phyloP scores from a whole-genome alignment of 768 basidiomycete species.

The Hirschioporus abietinus region DNA sequence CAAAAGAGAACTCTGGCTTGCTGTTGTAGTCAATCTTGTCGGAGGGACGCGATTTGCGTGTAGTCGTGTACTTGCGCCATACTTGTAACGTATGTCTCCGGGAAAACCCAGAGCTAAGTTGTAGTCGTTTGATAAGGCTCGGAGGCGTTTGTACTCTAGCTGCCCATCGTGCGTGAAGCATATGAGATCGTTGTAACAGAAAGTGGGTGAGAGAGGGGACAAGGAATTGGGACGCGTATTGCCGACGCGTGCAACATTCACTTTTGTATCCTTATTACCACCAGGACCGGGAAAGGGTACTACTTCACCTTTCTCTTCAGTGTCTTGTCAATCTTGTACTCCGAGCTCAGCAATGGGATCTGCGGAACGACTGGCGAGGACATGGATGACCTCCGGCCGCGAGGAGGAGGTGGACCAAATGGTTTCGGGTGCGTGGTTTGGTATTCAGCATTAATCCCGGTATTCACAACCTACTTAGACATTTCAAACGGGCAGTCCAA shows the following conservation, averaged over 20 bases:
- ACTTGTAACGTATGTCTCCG: neutral
- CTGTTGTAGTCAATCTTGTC: slow-evolving; percentile 80
- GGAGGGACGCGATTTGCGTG: slow-evolving; percentile 14
- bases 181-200: neutral
- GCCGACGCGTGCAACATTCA: neutral
- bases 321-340: neutral
- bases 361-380: slow-evolving; percentile 52
- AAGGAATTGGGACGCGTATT: neutral
- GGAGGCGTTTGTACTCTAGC: neutral
- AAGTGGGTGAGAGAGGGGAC: neutral
- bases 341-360: slow-evolving; percentile 28
- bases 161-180: slow-evolving; percentile 4
- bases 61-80: neutral
- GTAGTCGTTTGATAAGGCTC: neutral
- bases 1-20: slow-evolving; percentile 44
- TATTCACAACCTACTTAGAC: slow-evolving; percentile 32
- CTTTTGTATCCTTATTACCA: neutral
- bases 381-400: slow-evolving; percentile 65
- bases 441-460: slow-evolving; percentile 25
- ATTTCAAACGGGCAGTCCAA: slow-evolving; percentile 51
- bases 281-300: neutral
- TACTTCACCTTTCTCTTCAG: neutral
- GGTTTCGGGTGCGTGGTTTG: slow-evolving; percentile 46
- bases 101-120: neutral
- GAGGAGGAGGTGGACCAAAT: slow-evolving; percentile 56